phyloP scores from a whole-genome alignment of 768 basidiomycete species.

The Rhodotorula kratochvilovae region DNA sequence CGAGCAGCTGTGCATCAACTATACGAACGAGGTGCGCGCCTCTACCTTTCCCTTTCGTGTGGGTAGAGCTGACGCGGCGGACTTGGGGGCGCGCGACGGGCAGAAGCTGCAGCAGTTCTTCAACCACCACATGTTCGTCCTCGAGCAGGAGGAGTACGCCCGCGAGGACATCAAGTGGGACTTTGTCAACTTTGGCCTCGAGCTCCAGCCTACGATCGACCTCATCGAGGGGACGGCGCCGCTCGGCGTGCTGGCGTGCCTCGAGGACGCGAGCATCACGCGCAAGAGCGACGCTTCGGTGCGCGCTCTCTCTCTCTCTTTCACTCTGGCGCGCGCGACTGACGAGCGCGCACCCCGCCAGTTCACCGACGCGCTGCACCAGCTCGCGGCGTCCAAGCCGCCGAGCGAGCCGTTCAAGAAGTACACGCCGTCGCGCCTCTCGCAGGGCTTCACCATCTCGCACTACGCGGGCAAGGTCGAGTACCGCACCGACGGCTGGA shows the following conservation, averaged over 20 bases:
- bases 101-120: constrained; percentile 89
- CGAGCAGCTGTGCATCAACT: constrained; percentile 97
- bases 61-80: neutral
- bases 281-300: constrained; percentile 95
- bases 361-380: constrained; percentile 36
- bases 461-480: constrained; percentile 98
- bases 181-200: constrained; percentile 94
- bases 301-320: constrained; percentile 52
- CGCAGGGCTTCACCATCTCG: constrained; percentile 87
- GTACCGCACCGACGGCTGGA: constrained; percentile 91
- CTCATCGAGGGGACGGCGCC: constrained; percentile 77
- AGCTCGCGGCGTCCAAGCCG: constrained; percentile 45
- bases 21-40: constrained; percentile 70
- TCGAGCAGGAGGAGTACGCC: constrained; percentile 97
- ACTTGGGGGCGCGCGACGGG: neutral
- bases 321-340: neutral
- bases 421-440: constrained; percentile 79
- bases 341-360: neutral
- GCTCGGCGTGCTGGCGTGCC: constrained; percentile 84
- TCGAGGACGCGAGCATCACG: constrained; percentile 99
- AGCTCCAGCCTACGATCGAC: constrained; percentile 96
- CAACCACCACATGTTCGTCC: constrained; percentile 99
- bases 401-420: constrained; percentile 56
- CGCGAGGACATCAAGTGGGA: constrained; percentile 96
- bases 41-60: neutral